phyloP scores from a whole-genome alignment of 1,284 basidiomycete species.

The Fomes fomentarius region DNA sequence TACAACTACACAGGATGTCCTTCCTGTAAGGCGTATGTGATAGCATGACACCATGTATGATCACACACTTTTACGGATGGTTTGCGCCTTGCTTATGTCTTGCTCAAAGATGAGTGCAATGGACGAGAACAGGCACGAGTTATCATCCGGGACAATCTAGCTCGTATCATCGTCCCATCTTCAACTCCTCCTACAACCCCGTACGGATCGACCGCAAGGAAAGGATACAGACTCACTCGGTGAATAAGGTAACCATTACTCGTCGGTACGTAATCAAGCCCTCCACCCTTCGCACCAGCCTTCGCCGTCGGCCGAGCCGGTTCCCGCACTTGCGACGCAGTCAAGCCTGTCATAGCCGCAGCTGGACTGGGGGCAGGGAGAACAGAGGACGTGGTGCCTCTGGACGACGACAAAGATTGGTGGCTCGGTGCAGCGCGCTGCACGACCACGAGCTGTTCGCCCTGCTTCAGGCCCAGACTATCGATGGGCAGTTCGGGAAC shows the following conservation, averaged over 20 bases:
- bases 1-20: conserved; percentile 63
- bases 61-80: conserved; percentile 66
- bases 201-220: neutral
- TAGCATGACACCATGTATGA: neutral
- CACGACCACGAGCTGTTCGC: conserved; percentile 85
- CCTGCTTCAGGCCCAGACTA: conserved; percentile 73
- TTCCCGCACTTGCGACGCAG: conserved; percentile 28
- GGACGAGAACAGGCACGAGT: conserved; percentile 90
- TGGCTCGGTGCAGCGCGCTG: conserved; percentile 39
- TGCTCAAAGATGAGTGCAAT: conserved; percentile 86
- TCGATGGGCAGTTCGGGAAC: conserved; percentile 73
- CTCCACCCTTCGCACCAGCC: conserved; percentile 30
- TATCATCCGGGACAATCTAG: conserved; percentile 91
- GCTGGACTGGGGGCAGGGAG: conserved; percentile 14
- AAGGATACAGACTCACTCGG: conserved; percentile 47
- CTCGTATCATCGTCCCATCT: conserved; percentile 13
- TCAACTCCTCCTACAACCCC: neutral
- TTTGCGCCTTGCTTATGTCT: conserved; percentile 64
- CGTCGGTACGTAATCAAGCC: conserved; percentile 61
- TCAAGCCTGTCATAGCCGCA: conserved; percentile 30
- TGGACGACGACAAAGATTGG: conserved; percentile 17
- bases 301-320: conserved; percentile 16
- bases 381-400: conserved; percentile 4
- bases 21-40: too few relatives aligned
- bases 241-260: conserved; percentile 72